Conservation (phyloP, 805 yeast species). For the Starmera quercuum region DNA sequence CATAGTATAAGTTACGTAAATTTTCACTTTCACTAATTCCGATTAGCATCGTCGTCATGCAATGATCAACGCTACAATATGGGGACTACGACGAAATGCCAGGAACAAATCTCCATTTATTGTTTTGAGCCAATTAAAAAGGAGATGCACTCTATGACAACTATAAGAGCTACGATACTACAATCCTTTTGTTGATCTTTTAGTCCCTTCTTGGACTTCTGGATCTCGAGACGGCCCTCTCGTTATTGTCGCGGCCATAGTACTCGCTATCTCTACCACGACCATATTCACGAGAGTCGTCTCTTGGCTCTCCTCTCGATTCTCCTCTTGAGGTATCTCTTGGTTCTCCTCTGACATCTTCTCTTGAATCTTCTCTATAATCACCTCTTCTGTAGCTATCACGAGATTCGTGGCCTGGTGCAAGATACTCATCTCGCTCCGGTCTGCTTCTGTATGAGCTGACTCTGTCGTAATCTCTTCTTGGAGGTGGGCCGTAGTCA, state of each 20-base stretch:
- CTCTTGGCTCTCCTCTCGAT: neutral
- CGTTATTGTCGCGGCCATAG: slow-evolving; percentile 4
- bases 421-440: slow-evolving; percentile 3
- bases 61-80: no score
- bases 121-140: no score
- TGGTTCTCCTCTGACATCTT: slow-evolving; percentile 8
- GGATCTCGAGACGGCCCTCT: slow-evolving; percentile 19
- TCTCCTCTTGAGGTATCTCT: slow-evolving; percentile 4
- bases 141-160: no score
- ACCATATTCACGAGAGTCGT: slow-evolving; percentile 2
- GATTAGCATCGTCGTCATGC: no score
- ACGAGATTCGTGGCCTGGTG: slow-evolving; percentile 3
- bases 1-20: no score
- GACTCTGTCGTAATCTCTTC: slow-evolving; percentile 9
- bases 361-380: slow-evolving; percentile 2
- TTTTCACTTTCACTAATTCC: no score
- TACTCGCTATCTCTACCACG: slow-evolving; percentile 8
- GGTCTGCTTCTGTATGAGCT: slow-evolving; percentile 3
- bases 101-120: no score
- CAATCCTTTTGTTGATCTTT: slow-evolving; percentile 3
- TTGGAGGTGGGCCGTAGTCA: slow-evolving; percentile 3
- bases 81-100: no score
- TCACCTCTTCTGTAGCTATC: slow-evolving; percentile 3
- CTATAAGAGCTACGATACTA: neutral
- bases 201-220: slow-evolving; percentile 23